Conservation (phyloP, 768 basidiomycete species). For the Suillus fuscotomentosus region DNA sequence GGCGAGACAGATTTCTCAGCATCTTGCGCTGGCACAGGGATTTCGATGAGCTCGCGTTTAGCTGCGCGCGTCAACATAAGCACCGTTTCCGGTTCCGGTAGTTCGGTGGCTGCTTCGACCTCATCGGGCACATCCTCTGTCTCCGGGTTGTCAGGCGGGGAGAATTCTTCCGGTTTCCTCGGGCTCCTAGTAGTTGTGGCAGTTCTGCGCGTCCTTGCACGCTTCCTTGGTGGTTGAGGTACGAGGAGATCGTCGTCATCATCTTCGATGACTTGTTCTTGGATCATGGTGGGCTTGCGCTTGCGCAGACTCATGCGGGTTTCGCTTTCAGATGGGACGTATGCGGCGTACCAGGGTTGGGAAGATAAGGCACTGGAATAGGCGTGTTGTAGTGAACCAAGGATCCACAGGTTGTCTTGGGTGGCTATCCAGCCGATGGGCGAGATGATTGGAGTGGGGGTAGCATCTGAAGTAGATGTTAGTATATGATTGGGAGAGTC, state of each 20-base stretch:
- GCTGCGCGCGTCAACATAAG: conserved; percentile 11
- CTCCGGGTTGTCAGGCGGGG: conserved; percentile 6
- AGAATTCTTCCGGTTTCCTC: conserved; percentile 5
- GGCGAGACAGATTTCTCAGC: conserved; percentile 13
- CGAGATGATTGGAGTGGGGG: conserved; percentile 31
- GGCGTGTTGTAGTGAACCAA: conserved; percentile 29
- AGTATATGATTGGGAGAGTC: background rate
- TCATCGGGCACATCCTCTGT: conserved; percentile 2
- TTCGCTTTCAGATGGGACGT: conserved; percentile 30
- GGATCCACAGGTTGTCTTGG: conserved; percentile 34
- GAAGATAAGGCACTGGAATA: conserved; percentile 24
- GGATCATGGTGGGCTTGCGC: conserved; percentile 26
- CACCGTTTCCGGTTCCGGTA: conserved; percentile 6
- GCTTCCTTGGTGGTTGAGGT: conserved; percentile 30
- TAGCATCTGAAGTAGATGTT: conserved; percentile 20
- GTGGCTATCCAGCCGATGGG: conserved; percentile 35
- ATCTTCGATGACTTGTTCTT: conserved; percentile 21
- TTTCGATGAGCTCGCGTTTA: conserved; percentile 23
- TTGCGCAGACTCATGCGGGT: conserved; percentile 33
- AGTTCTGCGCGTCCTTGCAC: conserved; percentile 26
- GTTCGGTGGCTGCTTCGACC: background rate
- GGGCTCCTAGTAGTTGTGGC: conserved; percentile 9
- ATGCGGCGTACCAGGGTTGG: conserved; percentile 29
- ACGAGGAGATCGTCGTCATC: conserved; percentile 29
- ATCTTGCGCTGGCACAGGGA: conserved; percentile 12